Conservation (phyloP, 2,329 filamentous ascomycete species). For the Nemania diffusa region DNA sequence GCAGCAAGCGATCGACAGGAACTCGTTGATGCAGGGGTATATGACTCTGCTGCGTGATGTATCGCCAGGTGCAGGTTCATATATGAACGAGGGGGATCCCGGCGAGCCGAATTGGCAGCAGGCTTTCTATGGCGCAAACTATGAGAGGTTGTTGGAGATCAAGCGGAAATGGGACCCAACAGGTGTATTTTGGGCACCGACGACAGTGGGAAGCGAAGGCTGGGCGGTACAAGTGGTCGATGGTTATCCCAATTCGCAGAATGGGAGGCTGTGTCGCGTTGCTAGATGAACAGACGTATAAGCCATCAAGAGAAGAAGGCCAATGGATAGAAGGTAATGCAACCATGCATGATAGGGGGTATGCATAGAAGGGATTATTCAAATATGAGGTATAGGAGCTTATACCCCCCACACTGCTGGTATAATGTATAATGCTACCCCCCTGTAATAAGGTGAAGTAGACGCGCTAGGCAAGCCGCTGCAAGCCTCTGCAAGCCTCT, state of each 20-base stretch:
- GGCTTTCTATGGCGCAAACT: conserved; percentile 60
- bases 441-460: too few species aligned
- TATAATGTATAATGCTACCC: too few species aligned
- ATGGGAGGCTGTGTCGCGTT: conserved; percentile 41
- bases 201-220: conserved; percentile 62
- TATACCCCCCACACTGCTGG: too few species aligned
- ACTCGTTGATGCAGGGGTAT: conserved; percentile 42
- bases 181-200: conserved; percentile 59
- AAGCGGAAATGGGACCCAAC: conserved; percentile 62
- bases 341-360: too few species aligned
- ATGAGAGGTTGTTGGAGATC: conserved; percentile 54
- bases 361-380: too few species aligned
- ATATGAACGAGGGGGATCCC: conserved; percentile 65
- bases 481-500: too few species aligned
- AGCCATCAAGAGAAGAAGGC: too few species aligned
- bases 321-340: too few species aligned
- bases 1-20: conserved; percentile 40
- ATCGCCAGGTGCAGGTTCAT: conserved; percentile 57
- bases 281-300: conserved; percentile 10
- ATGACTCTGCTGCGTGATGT: conserved; percentile 47
- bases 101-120: conserved; percentile 58
- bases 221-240: conserved; percentile 54
- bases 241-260: conserved; percentile 42
- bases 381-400: too few species aligned
- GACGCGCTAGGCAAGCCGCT: too few species aligned